These are phyloP conservation scores for Stereocaulon alpinum DNA, from an alignment of 495 filamentous ascomycete genomes.

Conservation along the genomic window DNA sequence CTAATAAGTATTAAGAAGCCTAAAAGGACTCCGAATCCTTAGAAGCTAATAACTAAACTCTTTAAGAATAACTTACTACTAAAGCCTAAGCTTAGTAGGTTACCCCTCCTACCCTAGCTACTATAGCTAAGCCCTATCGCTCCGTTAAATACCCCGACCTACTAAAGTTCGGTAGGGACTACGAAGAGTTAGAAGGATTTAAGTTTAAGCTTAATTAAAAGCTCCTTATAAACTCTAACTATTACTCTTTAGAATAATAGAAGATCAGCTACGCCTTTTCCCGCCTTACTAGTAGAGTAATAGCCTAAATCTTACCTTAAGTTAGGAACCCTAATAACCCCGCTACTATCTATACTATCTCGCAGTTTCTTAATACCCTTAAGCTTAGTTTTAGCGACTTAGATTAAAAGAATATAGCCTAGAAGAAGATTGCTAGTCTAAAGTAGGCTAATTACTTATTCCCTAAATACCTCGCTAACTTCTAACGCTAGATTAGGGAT, in stretches of 20 bases:
- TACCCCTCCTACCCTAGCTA: no score
- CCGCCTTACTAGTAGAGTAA: no score
- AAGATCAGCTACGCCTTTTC: no score
- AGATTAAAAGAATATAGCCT: neutral
- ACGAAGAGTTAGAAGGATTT: neutral
- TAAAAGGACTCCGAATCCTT: no score
- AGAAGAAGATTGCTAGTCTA: neutral
- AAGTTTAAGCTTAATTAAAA: neutral
- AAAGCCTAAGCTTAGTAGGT: neutral
- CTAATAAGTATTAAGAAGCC: no score
- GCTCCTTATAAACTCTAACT: neutral
- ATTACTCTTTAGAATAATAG: no score
- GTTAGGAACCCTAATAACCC: no score
- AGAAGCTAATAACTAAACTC: neutral
- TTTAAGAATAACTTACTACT: neutral
- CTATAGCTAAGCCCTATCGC: neutral
- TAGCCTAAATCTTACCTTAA: no score
- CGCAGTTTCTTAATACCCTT: no score
- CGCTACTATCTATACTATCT: no score
- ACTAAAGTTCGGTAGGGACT: no score
- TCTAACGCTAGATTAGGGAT: neutral
- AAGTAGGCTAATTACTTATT: neutral
- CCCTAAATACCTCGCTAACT: neutral
- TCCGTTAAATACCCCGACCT: no score
- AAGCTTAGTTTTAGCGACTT: neutral